Base-by-base conservation (phyloP, 164 flowering plant genomes). In the Umbellularia californica region DNA sequence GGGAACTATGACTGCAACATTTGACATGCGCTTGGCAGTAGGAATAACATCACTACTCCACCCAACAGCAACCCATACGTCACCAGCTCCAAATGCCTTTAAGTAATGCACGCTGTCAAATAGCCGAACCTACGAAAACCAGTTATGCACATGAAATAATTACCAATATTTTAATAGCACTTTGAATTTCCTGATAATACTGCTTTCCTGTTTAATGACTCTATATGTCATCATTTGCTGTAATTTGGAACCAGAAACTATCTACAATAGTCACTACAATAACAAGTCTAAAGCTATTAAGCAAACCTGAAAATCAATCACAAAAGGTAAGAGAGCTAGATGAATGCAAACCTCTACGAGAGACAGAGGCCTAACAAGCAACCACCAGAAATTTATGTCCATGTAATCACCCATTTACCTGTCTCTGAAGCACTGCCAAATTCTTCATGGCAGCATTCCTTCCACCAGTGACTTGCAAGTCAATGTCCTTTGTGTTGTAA, bases 31-130 rank as follows among this genome's bases (percentile, higher is more conserved):
- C 81, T 92, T 92, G 69, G 89, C 98, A 74, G 87, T 88, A 60
- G 97, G 97, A 83, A 95, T 78, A 72, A 95, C 85, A 82, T 93
- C 97, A 73, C 90, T 89, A 79, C 98, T 90, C 96, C 99, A 95
- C 68, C 99, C 99, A 84, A 95, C 98, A 78, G 96, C 93, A 68
- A 95, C 96, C 99, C 99, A 95, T 28, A 88, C 96, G 81, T 95
- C 97, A 41, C 96, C 96, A 12, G 87, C 93, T 74, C 82, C 85
- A 85, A 95, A 88, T 76, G 99, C 93, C 87, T 93, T 93, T 19
- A 95, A 78, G 81, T 93, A 95, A 79, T 95, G 74, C 55, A 58
- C 72, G 72, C 88, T 92, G 80, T 95, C 99, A 82, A 95, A 93
- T 35, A 93, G 77, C 20, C 92, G 90, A 77, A 92, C 98, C 97